Base-by-base conservation (phyloP, 441 rosid species). In the Erodium texanum region DNA sequence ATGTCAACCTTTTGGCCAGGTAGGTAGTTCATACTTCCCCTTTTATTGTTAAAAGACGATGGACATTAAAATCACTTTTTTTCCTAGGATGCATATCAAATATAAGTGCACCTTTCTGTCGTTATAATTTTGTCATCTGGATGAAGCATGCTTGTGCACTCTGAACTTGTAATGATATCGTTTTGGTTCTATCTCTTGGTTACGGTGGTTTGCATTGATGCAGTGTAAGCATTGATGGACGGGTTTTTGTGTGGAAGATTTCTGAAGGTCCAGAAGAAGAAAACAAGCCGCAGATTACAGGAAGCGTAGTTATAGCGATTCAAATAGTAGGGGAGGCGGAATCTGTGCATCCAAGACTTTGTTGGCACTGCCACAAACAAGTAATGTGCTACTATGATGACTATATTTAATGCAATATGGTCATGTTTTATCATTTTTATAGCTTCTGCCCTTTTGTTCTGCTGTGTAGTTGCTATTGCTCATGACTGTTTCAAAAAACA, bases 1-100 rank as follows among this genome's bases (percentile, higher is more conserved):
- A 93, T 87, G 96, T 89, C 80, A 91, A 93, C 80, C 85, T 91
- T 69, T 81, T 94, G 78, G 99, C 98, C 62, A 92, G 98, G 98
- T 92, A 84, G 45, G 19, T 2, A 38, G 19, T 2, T 16, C 20
- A 52, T 16, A 18, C 14, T 7, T 41, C 48, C 48, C 48, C 12
- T 41, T 41, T 41, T 41, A 41, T 41, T 12, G 48, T 41, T 6
- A n/a, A 52, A 52, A 52, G 59, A n/a, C 2, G 9, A 6, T 22
- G 16, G 16, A 7, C 8, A 19, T 19, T n/a, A 29, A 29, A 29
- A 29, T 1, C 34, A 3, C 20, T 3, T 52, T 15, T 19, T 52
- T 19, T 52, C 5, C 20, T 19, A 52, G 20, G 12, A 52, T 52
- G 59, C 20, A 6, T 52, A 52, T 7, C 59, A 52, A 52, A 9